phyloP scores from a whole-genome alignment of 2,329 filamentous ascomycete genomes.

The Truncatella angustata region DNA sequence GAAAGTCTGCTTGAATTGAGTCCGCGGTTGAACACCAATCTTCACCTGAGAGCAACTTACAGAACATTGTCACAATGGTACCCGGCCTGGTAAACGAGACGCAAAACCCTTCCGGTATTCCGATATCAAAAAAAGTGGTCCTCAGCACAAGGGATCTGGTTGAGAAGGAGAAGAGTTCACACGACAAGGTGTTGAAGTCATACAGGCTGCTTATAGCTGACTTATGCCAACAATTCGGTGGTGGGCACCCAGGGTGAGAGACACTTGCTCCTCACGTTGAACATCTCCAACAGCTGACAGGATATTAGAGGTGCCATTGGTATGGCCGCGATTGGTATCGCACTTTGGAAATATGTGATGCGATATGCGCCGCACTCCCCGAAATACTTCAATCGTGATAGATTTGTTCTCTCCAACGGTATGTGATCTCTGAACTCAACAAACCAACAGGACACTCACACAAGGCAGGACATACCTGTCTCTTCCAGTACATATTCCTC shows the following conservation, averaged over 20 bases:
- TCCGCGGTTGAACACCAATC: background rate
- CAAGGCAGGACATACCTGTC: constrained; percentile 39
- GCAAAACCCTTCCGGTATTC: constrained; percentile 4
- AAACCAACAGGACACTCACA: background rate
- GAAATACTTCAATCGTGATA: constrained; percentile 56
- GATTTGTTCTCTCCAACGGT: constrained; percentile 59
- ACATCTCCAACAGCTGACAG: background rate
- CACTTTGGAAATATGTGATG: constrained; percentile 59
- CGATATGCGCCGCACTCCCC: constrained; percentile 51
- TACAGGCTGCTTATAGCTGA: constrained; percentile 66
- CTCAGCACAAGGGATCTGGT: background rate
- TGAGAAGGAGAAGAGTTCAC: constrained; percentile 6
- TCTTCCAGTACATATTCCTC: constrained; percentile 49
- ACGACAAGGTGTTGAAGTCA: constrained; percentile 53
- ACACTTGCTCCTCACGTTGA: too few relatives aligned
- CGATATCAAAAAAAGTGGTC: constrained; percentile 1
- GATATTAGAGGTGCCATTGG: constrained; percentile 24
- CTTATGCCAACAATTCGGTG: constrained; percentile 67
- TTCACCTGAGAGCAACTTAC: background rate
- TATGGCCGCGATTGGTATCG: constrained; percentile 35
- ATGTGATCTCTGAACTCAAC: constrained; percentile 6
- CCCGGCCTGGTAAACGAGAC: constrained; percentile 2
- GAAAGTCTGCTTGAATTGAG: too few relatives aligned
- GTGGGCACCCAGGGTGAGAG: constrained; percentile 64
- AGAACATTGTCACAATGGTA: background rate